phyloP scores from a whole-genome alignment of 768 basidiomycete genomes.

The Mycena metata region DNA sequence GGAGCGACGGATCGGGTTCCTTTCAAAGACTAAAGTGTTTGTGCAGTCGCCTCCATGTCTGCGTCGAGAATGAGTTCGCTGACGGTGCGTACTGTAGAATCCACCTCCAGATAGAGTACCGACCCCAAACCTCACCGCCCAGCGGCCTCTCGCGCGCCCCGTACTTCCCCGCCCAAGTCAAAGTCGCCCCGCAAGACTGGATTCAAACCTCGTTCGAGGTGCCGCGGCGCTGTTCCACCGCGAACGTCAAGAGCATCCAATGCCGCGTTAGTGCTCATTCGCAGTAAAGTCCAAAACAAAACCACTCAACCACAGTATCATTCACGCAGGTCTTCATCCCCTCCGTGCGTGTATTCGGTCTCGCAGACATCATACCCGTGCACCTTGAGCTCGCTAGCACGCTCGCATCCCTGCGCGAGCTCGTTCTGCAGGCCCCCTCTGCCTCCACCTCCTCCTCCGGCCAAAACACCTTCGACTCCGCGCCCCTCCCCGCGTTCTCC shows the following conservation, averaged over 20 bases:
- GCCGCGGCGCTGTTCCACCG: neutral
- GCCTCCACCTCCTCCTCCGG: too few relatives aligned
- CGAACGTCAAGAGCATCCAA: neutral
- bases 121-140: slow-evolving; percentile 19
- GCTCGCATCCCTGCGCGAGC: slow-evolving; percentile 9
- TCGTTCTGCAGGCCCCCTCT: neutral
- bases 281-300: neutral
- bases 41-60: neutral
- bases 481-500: too few relatives aligned
- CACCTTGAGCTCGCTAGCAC: slow-evolving; percentile 17
- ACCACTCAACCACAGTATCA: neutral
- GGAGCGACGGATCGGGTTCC: slow-evolving; percentile 22
- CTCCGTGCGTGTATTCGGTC: slow-evolving; percentile 19
- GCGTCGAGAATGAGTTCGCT: neutral
- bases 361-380: slow-evolving; percentile 19
- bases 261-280: slow-evolving; percentile 11
- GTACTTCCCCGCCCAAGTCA: slow-evolving; percentile 3
- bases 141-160: neutral
- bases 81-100: neutral
- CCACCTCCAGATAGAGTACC: slow-evolving; percentile 19
- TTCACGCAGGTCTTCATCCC: slow-evolving; percentile 26
- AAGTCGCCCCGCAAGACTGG: slow-evolving; percentile 24
- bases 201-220: slow-evolving; percentile 17
- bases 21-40: slow-evolving; percentile 31
- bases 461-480: neutral